These are phyloP conservation scores for Lentinula guzmanii DNA, from an alignment of 768 basidiomycete species.

Conservation along the genomic window DNA sequence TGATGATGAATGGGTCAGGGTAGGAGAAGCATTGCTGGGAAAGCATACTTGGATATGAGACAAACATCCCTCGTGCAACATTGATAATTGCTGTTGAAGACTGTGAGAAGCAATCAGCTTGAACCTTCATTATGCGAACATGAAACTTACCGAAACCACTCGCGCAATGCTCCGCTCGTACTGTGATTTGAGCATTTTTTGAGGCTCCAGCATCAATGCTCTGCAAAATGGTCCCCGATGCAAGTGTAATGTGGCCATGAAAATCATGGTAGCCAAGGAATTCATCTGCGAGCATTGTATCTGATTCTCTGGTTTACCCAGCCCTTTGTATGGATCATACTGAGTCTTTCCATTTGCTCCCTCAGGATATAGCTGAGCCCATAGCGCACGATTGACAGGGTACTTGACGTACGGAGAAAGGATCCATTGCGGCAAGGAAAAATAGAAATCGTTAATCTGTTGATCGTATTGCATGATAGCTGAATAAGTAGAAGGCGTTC, in stretches of 20 bases:
- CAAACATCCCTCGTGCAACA: constrained; percentile 15
- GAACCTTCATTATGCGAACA: neutral
- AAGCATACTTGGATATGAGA: constrained; percentile 14
- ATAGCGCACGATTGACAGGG: constrained; percentile 8
- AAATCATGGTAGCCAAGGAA: constrained; percentile 16
- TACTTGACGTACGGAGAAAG: constrained; percentile 14
- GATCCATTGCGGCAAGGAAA: constrained; percentile 14
- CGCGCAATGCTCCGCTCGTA: constrained; percentile 14
- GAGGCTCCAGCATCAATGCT: constrained; percentile 14
- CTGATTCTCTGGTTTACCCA: constrained; percentile 9
- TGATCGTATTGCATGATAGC: constrained; percentile 16
- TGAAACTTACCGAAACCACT: constrained; percentile 9
- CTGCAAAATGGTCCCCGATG: constrained; percentile 19
- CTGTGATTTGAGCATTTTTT: constrained; percentile 10
- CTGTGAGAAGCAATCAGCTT: constrained; percentile 4
- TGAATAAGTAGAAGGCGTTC: constrained; percentile 12
- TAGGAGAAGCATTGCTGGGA: neutral
- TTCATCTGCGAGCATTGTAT: constrained; percentile 12
- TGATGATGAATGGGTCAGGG: neutral
- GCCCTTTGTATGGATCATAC: constrained; percentile 4
- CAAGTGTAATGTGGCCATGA: constrained; percentile 14
- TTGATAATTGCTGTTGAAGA: constrained; percentile 18
- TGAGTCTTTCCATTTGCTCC: neutral
- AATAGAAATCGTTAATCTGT: constrained; percentile 16
- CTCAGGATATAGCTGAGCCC: constrained; percentile 12